Conservation (phyloP, 2,329 filamentous ascomycete species). For the Colletotrichum chrysophilum region DNA sequence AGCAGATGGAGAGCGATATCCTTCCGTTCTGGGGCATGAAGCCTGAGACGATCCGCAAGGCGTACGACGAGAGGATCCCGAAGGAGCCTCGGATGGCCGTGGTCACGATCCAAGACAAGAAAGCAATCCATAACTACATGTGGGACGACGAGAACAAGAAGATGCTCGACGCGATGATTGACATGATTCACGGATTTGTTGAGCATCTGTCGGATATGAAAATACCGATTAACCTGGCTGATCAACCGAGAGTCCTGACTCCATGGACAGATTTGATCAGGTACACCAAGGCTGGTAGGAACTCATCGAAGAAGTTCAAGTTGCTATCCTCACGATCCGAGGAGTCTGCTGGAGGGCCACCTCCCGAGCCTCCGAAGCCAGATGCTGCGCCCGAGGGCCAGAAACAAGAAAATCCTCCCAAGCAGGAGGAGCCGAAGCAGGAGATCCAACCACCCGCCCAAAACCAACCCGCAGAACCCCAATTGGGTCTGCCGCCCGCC, state of each 20-base stretch:
- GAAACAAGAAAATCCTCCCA: neutral
- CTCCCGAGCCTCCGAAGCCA: conserved; percentile 7
- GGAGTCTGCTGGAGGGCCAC: neutral
- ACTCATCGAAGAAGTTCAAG: conserved; percentile 39
- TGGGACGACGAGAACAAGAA: conserved; percentile 34
- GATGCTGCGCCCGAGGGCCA: neutral
- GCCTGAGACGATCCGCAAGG: conserved; percentile 70
- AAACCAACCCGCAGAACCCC: neutral
- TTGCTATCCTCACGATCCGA: conserved; percentile 56
- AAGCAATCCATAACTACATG: conserved; percentile 49
- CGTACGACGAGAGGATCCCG: conserved; percentile 45
- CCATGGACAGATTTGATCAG: conserved; percentile 65
- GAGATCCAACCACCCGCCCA: neutral
- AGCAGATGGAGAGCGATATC: conserved; percentile 77
- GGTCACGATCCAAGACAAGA: conserved; percentile 68
- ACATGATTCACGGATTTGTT: conserved; percentile 75
- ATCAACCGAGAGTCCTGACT: conserved; percentile 75
- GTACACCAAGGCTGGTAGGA: conserved; percentile 30
- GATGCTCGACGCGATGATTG: conserved; percentile 52
- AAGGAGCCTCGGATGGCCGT: conserved; percentile 48
- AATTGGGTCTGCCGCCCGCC: neutral
- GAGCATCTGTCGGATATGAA: conserved; percentile 82
- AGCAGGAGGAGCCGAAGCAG: neutral
- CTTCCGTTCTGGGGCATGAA: conserved; percentile 79
- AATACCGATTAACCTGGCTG: conserved; percentile 80